These are phyloP conservation scores for Alternaria sp. DNA, from an alignment of 2,329 filamentous ascomycete genomes.

Conservation along the genomic window DNA sequence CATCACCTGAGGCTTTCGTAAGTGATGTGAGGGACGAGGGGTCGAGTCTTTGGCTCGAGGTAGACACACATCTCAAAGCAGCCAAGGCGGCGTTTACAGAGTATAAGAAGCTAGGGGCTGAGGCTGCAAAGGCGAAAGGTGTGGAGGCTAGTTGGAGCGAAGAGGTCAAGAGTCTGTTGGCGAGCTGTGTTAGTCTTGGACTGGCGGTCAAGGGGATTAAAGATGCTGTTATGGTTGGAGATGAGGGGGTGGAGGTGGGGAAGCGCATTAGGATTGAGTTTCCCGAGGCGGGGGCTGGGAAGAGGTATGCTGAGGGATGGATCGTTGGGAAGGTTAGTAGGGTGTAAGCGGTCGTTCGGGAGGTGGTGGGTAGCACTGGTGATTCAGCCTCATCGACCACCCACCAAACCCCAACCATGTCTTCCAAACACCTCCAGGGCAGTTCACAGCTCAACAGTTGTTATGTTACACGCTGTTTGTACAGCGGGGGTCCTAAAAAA, in stretches of 20 bases:
- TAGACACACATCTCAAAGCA: conserved; percentile 39
- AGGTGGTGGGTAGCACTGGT: too few relatives aligned
- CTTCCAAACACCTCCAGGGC: too few relatives aligned
- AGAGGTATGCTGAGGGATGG: conserved; percentile 57
- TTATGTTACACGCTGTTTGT: too few relatives aligned
- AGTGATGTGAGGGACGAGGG: conserved; percentile 16
- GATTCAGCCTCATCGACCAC: too few relatives aligned
- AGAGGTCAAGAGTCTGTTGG: conserved; percentile 41
- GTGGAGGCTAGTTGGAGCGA: conserved; percentile 51
- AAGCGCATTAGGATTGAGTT: conserved; percentile 47
- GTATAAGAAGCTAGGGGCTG: conserved; percentile 49
- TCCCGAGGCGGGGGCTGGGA: conserved; percentile 45
- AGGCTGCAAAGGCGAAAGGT: conserved; percentile 45
- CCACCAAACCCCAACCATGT: too few relatives aligned
- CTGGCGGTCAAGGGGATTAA: conserved; percentile 40
- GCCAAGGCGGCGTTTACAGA: conserved; percentile 48
- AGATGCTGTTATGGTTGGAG: background rate
- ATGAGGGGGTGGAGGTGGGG: background rate
- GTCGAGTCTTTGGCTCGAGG: conserved; percentile 32
- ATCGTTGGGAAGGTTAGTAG: conserved; percentile 53
- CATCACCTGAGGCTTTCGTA: conserved; percentile 16
- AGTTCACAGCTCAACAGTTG: too few relatives aligned
- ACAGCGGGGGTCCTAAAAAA: too few relatives aligned
- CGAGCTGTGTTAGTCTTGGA: conserved; percentile 46
- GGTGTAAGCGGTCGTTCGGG: background rate